These are phyloP conservation scores for Leccinum ochraceum DNA, from an alignment of 768 basidiomycete species.

Conservation along the genomic window DNA sequence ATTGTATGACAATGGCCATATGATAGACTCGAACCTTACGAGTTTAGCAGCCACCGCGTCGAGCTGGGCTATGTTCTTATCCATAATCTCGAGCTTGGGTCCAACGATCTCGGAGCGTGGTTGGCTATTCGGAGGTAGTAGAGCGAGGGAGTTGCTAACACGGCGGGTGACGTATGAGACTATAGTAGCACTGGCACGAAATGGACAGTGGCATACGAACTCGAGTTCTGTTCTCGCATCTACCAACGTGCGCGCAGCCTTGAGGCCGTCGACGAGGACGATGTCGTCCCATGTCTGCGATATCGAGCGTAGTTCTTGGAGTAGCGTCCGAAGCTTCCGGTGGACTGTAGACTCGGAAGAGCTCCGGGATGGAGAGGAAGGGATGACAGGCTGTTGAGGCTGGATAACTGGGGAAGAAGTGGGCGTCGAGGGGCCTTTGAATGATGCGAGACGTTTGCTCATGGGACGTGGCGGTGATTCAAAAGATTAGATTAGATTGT, in stretches of 20 bases:
- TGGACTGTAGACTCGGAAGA: constrained; percentile 74
- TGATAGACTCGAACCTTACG: constrained; percentile 43
- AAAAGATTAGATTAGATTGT: constrained; percentile 25
- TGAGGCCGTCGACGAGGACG: constrained; percentile 76
- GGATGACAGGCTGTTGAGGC: constrained; percentile 39
- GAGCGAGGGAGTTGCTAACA: constrained; percentile 61
- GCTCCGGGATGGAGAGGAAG: constrained; percentile 39
- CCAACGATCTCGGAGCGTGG: constrained; percentile 62
- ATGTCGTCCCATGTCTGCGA: constrained; percentile 83
- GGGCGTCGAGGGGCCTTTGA: constrained; percentile 78
- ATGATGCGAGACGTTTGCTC: constrained; percentile 69
- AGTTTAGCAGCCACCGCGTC: constrained; percentile 62
- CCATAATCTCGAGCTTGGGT: constrained; percentile 69
- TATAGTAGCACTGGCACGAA: not conserved
- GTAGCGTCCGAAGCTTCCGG: constrained; percentile 65
- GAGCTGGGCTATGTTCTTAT: constrained; percentile 58
- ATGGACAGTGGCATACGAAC: constrained; percentile 47
- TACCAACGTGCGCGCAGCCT: constrained; percentile 66
- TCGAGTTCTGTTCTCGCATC: constrained; percentile 84
- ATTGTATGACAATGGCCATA: not conserved
- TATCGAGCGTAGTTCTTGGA: constrained; percentile 66
- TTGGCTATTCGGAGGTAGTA: constrained; percentile 49
- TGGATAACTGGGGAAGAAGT: constrained; percentile 61
- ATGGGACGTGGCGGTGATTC: constrained; percentile 26
- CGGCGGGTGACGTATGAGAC: not conserved